Conservation (phyloP, 441 rosid species). For the Kokia cookei region DNA sequence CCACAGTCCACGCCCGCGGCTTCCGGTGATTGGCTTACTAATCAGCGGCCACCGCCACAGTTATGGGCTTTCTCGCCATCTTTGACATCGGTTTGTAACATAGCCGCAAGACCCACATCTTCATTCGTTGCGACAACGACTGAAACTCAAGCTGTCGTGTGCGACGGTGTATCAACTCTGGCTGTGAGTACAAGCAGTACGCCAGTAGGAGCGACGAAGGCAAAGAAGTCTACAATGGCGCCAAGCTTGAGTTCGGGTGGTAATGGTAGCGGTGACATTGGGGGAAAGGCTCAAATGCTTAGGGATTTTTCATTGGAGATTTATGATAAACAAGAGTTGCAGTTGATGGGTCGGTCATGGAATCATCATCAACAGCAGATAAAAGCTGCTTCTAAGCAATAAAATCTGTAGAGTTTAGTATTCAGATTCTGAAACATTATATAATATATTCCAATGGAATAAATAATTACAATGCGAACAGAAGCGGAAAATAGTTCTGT, state of each 20-base stretch:
- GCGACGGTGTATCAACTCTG: conserved; percentile 13
- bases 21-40: conserved; percentile 10
- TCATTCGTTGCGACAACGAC: conserved; percentile 17
- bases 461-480: neutral
- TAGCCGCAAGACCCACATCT: conserved; percentile 34
- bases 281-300: conserved; percentile 35
- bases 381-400: neutral
- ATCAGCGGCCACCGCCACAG: conserved; percentile 23
- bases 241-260: conserved; percentile 32
- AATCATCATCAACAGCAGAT: neutral
- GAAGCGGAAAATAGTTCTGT: neutral
- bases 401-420: neutral
- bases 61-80: conserved; percentile 42
- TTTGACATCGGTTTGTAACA: conserved; percentile 28
- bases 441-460: neutral
- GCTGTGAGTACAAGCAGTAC: conserved; percentile 23
- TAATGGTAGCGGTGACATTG: neutral
- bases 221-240: conserved; percentile 41
- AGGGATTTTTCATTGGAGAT: conserved; percentile 49
- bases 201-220: conserved; percentile 28
- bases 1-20: conserved; percentile 23
- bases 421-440: neutral
- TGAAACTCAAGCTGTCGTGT: neutral
- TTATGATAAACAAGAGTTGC: conserved; percentile 42
- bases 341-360: conserved; percentile 31